phyloP scores from a whole-genome alignment of 2,329 filamentous ascomycete genomes.

The Phaeosphaeriaceae sp. region DNA sequence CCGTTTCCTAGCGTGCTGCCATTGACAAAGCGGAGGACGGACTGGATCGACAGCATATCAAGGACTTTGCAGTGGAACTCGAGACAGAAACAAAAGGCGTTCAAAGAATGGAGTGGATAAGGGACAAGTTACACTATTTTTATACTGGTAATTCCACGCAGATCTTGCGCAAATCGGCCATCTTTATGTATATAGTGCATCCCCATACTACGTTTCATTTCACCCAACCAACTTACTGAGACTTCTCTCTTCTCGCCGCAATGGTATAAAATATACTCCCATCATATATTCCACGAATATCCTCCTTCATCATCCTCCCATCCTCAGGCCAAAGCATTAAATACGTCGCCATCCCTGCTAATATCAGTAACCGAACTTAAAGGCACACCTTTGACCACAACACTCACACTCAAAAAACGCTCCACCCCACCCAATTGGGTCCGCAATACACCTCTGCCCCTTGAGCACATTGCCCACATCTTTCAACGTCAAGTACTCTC shows the following conservation, averaged over 20 bases:
- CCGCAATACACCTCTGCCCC: conserved; percentile 49
- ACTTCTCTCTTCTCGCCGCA: not conserved
- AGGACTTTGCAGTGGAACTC: conserved; percentile 84
- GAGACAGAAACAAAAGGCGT: conserved; percentile 73
- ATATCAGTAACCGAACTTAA: too few species aligned
- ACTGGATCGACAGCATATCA: conserved; percentile 83
- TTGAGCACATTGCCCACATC: conserved; percentile 50
- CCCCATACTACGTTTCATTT: too few species aligned
- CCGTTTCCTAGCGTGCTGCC: conserved; percentile 80
- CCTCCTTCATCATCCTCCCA: not conserved
- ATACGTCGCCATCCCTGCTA: not conserved
- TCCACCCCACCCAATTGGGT: conserved; percentile 55
- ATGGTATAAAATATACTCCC: not conserved
- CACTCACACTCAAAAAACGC: conserved; percentile 50
- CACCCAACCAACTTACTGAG: not conserved
- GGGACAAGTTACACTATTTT: too few species aligned
- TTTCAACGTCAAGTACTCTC: conserved; percentile 47
- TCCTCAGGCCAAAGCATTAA: not conserved
- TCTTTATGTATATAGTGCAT: too few species aligned
- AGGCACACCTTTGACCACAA: too few species aligned
- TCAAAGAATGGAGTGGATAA: conserved; percentile 37
- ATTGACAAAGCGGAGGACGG: conserved; percentile 71
- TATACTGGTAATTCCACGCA: too few species aligned
- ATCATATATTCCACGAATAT: not conserved
- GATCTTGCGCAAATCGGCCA: too few species aligned